Base-by-base conservation (phyloP, 2,329 filamentous ascomycete genomes). In the Drechslera avenae region DNA sequence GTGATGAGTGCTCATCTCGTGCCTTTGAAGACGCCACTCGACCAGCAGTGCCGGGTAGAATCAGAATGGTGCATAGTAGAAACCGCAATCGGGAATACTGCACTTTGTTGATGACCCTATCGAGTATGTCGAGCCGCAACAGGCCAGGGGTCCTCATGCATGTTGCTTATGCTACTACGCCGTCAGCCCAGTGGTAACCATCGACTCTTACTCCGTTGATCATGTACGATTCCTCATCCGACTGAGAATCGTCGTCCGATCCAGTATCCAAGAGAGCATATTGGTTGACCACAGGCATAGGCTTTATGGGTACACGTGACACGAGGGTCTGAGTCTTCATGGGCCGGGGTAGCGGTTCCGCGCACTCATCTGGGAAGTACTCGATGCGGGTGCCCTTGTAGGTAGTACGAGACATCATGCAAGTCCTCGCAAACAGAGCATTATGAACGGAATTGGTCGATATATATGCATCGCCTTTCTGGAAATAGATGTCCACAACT, bases 381-480 rank as follows among this genome's bases (percentile, higher is more conserved):
- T 87, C 84, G 59, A 95, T 87, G 55, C 81, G 86, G 52, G 81
- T 84, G 17, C 83, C 80, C 66, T 86, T 90, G 76, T 94, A 95
- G 23, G 80, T 81, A 12, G 82, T 84, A 49, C 74, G 71, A 48
- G 75, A 79, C 82, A 88, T 86, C 87, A 95, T 89, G 75, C 90
- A 94, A 8, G 83, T 89, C 14, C 84, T 83, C 7, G 90, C 89
- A 72, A 87, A 90, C 44, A 90, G 80, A 9, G 90, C 88, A 55
- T 88, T 86, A 64, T 87, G 82, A 8, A 95, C 81, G 0, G 89
- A 91, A 70, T 92, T 95, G 6, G 87, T 90, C 47, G 83, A 86
- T 57, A 95, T 84, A 69, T 83, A 83, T 51, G 83, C 87, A 69
- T 85, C 83, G 3, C 79, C 79, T 14, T 79, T 76, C 2, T 74